A percentile compares a stretch with the other conserved stretches of the same genome.
These are phyloP conservation scores for Xylaria digitata DNA, from an alignment of 2,329 filamentous ascomycete species.

Conservation along the genomic window DNA sequence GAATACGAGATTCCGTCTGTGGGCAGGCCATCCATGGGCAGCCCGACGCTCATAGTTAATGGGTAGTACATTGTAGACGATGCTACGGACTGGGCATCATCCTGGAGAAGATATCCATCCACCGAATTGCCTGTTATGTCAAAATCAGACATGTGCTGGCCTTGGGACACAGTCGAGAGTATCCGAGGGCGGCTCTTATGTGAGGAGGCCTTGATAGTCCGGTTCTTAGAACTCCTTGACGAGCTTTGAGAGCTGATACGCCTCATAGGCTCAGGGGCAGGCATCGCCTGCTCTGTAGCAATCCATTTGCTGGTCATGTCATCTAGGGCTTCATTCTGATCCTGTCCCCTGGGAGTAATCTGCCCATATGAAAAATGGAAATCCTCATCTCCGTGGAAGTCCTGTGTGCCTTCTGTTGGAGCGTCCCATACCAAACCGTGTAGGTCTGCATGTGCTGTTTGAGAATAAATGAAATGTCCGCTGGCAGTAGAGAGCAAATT, in stretches of 20 bases:
- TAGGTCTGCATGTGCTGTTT: slow-evolving; percentile 69
- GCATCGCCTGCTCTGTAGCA: slow-evolving; percentile 51
- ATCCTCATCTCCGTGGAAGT: slow-evolving; percentile 69
- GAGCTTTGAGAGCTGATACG: slow-evolving; percentile 59
- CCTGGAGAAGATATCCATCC: slow-evolving; percentile 64
- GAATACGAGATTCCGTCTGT: slow-evolving; percentile 58
- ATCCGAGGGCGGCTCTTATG: slow-evolving; percentile 58
- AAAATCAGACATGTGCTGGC: slow-evolving; percentile 62
- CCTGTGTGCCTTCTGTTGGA: slow-evolving; percentile 69
- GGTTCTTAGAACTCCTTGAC: slow-evolving; percentile 58
- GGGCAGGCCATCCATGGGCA: slow-evolving; percentile 59
- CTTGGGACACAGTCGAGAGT: slow-evolving; percentile 61
- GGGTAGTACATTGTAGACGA: slow-evolving; percentile 64
- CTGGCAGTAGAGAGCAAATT: slow-evolving; percentile 61
- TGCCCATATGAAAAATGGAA: slow-evolving; percentile 66
- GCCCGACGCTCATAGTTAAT: slow-evolving; percentile 45
- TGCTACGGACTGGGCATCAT: slow-evolving; percentile 59
- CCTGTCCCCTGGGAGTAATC: slow-evolving; percentile 63
- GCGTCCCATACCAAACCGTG: slow-evolving; percentile 66
- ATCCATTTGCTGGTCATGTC: slow-evolving; percentile 63
- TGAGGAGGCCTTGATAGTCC: slow-evolving; percentile 56
- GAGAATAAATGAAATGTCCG: slow-evolving; percentile 68
- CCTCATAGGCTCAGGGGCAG: slow-evolving; percentile 58
- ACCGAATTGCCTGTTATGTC: slow-evolving; percentile 65
- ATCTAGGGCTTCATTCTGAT: slow-evolving; percentile 60